Evolutionary conservation across 176 grass and related monocot species (phyloP), one percentile per base, ranked within the genome.

Genomic region (Bonia amplexicaulis): DNA sequence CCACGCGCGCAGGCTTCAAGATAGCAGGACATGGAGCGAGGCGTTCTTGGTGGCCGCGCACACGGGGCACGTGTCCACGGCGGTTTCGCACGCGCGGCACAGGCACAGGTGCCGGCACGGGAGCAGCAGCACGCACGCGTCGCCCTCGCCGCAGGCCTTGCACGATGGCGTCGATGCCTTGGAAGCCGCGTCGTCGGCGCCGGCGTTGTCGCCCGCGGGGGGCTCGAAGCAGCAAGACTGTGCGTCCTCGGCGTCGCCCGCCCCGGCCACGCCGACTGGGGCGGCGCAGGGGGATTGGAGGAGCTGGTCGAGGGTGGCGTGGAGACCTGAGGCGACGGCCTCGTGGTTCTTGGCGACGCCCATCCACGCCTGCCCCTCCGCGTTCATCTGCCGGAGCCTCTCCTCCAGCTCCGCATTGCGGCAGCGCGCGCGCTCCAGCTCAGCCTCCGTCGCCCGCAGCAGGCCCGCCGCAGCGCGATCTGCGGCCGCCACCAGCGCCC

Each of bases 91-190:
- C 3, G 53, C 77, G 60, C 46, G 42, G 82, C 93, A 94, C 42
- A 92, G 44, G 90, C 82, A 88, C 10, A 94, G 82, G 79, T 94
- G 93, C 37, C 87, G 54, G 72, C 93, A 94, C 13, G 93, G 90
- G 12, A 94, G 78, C 78, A 94, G 49, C 52, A 94, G 46, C 39
- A 92, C 90, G 78, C 61, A 76, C 12, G 71, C 92, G 25, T 88
- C 82, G 2, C 76, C 49, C 37, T 15, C 81, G 47, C 66, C 45
- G 61, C 92, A 94, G 3, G 39, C 16, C 83, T 65, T 77, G 81
- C 92, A 94, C 9, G 17, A 8, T 39, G n/a, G n/a, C 66, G 31
- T n/a, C 31, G 17, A 23, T 5, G 42, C 39, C 14, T 51, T 62
- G 19, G 80, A 51, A 8, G 52, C 42, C 9, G 40, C 55, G 64